Evolutionary conservation across 208 protist species (phyloP).

Genomic region (Tritrichomonas musculus): DNA sequence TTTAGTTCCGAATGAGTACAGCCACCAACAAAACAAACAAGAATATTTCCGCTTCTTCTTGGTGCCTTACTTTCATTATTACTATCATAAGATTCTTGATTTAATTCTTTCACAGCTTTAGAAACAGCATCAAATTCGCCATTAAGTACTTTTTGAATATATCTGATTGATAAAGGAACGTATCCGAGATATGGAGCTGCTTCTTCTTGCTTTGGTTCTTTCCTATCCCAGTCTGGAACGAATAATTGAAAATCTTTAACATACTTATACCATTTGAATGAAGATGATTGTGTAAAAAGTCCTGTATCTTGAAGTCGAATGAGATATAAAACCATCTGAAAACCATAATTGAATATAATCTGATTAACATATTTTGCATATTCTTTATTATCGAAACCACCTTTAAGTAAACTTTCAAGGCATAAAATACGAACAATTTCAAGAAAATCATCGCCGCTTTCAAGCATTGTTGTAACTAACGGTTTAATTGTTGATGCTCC

Average conservation of each 20-base stretch:
- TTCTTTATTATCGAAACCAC: neutral
- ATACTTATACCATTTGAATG: neutral
- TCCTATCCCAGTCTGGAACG: neutral
- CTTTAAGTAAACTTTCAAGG: neutral
- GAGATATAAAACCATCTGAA: neutral
- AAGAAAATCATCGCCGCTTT: neutral
- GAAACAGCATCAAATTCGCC: neutral
- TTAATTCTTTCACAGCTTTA: neutral
- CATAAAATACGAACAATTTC: neutral
- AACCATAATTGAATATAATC: neutral
- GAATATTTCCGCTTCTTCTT: neutral
- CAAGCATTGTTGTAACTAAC: neutral
- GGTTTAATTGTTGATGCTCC: neutral
- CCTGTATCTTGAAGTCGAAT: neutral
- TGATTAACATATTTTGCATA: neutral
- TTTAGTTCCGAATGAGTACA: conserved; percentile 24
- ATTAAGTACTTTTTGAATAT: neutral
- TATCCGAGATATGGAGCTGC: neutral
- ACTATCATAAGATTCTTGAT: neutral
- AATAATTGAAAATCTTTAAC: neutral
- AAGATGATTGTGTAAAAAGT: neutral
- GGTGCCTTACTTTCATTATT: neutral
- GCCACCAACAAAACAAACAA: conserved; percentile 10
- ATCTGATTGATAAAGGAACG: neutral
- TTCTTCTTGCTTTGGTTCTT: neutral